phyloP scores from a whole-genome alignment of 75 land plant genomes.

The Cunninghamia lanceolata region DNA sequence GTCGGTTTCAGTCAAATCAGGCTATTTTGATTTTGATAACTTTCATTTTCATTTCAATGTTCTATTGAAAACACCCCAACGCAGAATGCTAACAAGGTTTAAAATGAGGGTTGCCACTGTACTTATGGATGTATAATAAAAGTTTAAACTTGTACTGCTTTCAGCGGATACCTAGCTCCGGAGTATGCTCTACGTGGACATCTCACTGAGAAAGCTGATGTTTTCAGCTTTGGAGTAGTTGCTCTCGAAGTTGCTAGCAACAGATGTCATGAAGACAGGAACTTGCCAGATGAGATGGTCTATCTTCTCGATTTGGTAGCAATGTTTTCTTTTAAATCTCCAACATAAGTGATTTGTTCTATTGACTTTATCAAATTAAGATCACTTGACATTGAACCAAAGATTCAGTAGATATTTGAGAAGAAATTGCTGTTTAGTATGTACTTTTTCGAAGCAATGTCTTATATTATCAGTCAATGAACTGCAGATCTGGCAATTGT shows the following conservation, averaged over 20 bases:
- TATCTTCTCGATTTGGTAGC: constrained; percentile 4
- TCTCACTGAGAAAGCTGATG: constrained; percentile 39
- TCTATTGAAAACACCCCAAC: background rate
- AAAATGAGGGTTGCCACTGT: background rate
- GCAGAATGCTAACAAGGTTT: background rate
- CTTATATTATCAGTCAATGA: constrained; percentile 1
- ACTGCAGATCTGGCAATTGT: constrained; percentile 22
- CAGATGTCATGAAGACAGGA: constrained; percentile 9
- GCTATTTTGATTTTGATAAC: background rate
- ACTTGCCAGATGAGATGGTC: constrained; percentile 2
- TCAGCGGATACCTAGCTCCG: constrained; percentile 42
- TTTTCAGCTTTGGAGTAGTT: constrained; percentile 47
- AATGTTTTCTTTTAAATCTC: background rate
- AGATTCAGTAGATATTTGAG: background rate
- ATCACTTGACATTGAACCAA: background rate
- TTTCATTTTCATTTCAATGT: too few relatives aligned
- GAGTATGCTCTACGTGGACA: constrained; percentile 46
- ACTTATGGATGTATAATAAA: background rate
- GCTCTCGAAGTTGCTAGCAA: constrained; percentile 23
- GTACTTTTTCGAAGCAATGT: background rate
- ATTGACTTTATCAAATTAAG: background rate
- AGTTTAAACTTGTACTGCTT: background rate
- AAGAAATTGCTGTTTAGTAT: background rate
- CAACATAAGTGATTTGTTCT: constrained; percentile 1
- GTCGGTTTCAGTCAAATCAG: background rate